A percentile compares a stretch with the other conserved stretches of the same genome.
Evolutionary conservation across 225 moss, liverwort and hornwort species (phyloP).

Genomic region (Polytrichum formosum): DNA sequence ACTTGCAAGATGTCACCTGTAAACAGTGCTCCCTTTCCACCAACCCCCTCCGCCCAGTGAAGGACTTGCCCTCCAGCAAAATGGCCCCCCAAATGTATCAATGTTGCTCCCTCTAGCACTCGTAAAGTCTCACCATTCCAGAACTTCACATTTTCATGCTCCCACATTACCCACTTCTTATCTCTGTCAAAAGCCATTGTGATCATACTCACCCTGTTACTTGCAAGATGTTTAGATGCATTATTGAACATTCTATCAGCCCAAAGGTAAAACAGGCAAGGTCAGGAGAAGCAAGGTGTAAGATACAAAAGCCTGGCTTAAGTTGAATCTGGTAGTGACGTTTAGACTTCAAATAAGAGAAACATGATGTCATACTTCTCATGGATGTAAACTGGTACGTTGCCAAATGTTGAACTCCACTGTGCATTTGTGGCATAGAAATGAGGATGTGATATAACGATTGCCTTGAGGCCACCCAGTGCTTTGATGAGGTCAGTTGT

Average conservation of each 20-base stretch:
- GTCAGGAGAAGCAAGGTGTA: too few relatives aligned
- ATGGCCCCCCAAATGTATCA: constrained; percentile 76
- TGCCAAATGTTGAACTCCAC: constrained; percentile 84
- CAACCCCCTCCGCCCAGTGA: constrained; percentile 66
- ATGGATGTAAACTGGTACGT: constrained; percentile 85
- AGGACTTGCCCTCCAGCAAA: constrained; percentile 77
- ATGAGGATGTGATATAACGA: constrained; percentile 94
- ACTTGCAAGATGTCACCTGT: constrained; percentile 74
- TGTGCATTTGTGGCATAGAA: constrained; percentile 71
- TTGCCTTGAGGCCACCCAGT: constrained; percentile 79
- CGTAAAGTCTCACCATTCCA: constrained; percentile 73
- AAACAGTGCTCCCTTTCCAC: constrained; percentile 69
- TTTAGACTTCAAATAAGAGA: neutral
- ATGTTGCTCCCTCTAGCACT: constrained; percentile 61
- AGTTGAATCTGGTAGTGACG: neutral
- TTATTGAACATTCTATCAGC: too few relatives aligned
- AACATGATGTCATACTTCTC: constrained; percentile 47
- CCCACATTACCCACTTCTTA: constrained; percentile 73
- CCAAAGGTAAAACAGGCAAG: too few relatives aligned
- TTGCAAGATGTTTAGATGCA: too few relatives aligned
- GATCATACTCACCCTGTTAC: too few relatives aligned
- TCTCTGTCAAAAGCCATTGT: constrained; percentile 36
- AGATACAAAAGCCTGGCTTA: too few relatives aligned
- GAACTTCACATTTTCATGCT: constrained; percentile 71
- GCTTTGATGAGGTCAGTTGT: constrained; percentile 85